phyloP scores from a whole-genome alignment of 306 rosid species.

The Sphenostylis stenocarpa region DNA sequence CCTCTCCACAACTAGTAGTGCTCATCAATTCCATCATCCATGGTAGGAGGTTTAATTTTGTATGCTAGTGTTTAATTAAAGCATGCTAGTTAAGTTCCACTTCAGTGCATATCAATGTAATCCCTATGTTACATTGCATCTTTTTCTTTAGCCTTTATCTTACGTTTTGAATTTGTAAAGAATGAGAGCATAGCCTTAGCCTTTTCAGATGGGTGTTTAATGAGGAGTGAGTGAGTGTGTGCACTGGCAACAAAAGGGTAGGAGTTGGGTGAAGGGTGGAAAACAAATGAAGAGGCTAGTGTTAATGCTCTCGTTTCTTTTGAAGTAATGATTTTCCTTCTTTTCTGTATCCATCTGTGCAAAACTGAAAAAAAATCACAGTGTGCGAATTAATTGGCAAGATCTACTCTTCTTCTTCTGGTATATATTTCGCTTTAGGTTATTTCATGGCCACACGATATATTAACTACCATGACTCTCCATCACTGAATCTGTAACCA shows the following conservation, averaged over 20 bases:
- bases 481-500: conserved; percentile 14
- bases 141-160: neutral
- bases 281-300: conserved; percentile 52
- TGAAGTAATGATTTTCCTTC: conserved; percentile 25
- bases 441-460: conserved; percentile 25
- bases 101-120: conserved; percentile 29
- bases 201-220: conserved; percentile 47
- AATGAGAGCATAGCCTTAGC: conserved; percentile 76
- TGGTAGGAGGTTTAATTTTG: conserved; percentile 32
- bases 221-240: neutral
- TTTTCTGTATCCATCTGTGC: conserved; percentile 28
- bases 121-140: neutral
- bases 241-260: neutral
- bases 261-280: neutral
- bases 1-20: conserved; percentile 83
- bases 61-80: conserved; percentile 15
- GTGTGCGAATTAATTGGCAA: conserved; percentile 38
- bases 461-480: neutral
- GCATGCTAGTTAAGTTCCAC: neutral
- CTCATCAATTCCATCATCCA: neutral
- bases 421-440: neutral
- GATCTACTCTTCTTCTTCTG: conserved; percentile 4
- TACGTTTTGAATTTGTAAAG: conserved; percentile 37
- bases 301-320: conserved; percentile 68
- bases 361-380: conserved; percentile 32